Conservation (phyloP, 2,329 filamentous ascomycete species). For the Talaromyces sp. region DNA sequence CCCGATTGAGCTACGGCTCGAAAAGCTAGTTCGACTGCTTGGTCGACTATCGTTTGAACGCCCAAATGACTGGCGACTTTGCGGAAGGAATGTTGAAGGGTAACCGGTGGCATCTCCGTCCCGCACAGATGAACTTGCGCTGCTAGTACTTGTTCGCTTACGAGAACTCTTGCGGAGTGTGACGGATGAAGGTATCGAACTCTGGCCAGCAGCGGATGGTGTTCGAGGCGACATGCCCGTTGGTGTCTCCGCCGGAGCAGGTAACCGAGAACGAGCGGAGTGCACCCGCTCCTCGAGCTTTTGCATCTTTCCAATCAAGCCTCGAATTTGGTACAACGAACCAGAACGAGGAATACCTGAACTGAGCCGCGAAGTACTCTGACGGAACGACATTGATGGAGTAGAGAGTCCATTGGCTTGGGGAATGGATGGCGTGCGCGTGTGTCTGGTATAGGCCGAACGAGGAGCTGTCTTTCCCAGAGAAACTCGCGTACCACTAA, state of each 20-base stretch:
- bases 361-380: slow-evolving; percentile 26
- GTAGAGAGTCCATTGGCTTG: slow-evolving; percentile 41
- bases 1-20: slow-evolving; percentile 41
- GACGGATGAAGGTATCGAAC: slow-evolving; percentile 50
- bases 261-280: slow-evolving; percentile 83
- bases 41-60: slow-evolving; percentile 56
- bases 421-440: slow-evolving; percentile 57
- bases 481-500: slow-evolving; percentile 41
- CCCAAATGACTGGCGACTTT: slow-evolving; percentile 47
- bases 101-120: slow-evolving; percentile 29
- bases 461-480: slow-evolving; percentile 51
- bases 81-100: slow-evolving; percentile 30
- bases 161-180: slow-evolving; percentile 48
- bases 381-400: slow-evolving; percentile 40
- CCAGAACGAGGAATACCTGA: slow-evolving; percentile 52
- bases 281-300: slow-evolving; percentile 91
- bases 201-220: slow-evolving; percentile 45
- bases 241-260: slow-evolving; percentile 71
- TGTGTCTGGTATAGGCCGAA: slow-evolving; percentile 47
- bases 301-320: slow-evolving; percentile 94
- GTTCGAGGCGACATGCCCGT: slow-evolving; percentile 66
- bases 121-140: slow-evolving; percentile 34
- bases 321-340: slow-evolving; percentile 88
- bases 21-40: slow-evolving; percentile 64
- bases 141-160: slow-evolving; percentile 41